Base-by-base conservation (phyloP, 768 basidiomycete species). In the Phanerochaete carnosa region DNA sequence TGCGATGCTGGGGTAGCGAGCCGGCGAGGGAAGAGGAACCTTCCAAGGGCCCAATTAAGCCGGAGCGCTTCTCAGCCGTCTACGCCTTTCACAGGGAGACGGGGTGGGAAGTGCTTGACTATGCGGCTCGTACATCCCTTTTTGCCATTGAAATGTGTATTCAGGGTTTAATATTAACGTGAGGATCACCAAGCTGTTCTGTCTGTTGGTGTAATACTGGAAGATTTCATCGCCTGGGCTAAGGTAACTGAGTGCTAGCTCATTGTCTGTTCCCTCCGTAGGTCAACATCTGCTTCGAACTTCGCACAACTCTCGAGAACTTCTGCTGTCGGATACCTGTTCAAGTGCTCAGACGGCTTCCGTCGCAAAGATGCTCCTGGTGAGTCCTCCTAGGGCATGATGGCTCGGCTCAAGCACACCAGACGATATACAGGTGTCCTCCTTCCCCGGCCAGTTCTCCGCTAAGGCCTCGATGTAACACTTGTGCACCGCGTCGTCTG, bases 21-120 rank as follows among this genome's bases (percentile, higher is more conserved):
- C 68, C 74, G 72, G 77, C 57, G 57, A 67, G 69, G 76, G 83
- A 77, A 61, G 81, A 77, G 83, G 62, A 55, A 66, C 73, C 39
- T 57, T 33, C 22, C 32, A 39, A 53, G 86, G 79, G 81, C 78
- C 76, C 87, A 88, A 87, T 88, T 89, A 89, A 89, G 88, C 88
- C 88, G 88, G 87, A 88, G 86, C 83, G 72, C 75, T 76, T 79
- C 75, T 79, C 71, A 80, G 75, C 74, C 70, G 70, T 72, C 76
- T 69, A 68, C 67, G 58, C 59, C 51, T 70, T 69, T 68, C 23
- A 43, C 55, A 64, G 70, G 71, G 72, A 73, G 74, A 77, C 74
- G 74, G 77, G 77, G 77, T 71, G 74, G 78, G 75, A 79, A 75
- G 75, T 77, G 85, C 86, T 89, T 86, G 88, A 89, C 88, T 89